These are phyloP conservation scores for Talaromyces pinophilus DNA, from an alignment of 2,329 filamentous ascomycete species.

Conservation along the genomic window DNA sequence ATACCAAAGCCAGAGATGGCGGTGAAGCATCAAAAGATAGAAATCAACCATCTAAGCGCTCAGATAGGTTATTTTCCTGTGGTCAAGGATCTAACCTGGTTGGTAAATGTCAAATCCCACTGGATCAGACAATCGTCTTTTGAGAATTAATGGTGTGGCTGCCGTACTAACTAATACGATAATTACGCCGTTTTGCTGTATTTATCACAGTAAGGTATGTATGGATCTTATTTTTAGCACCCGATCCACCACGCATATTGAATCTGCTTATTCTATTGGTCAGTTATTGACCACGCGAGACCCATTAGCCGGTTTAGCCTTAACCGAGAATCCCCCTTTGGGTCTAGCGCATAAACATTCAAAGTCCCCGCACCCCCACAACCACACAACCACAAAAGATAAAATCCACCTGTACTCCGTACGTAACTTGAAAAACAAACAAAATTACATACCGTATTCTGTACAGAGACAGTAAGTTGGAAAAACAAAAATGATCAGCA, in stretches of 20 bases:
- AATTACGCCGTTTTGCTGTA: not conserved
- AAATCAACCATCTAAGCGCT: not conserved
- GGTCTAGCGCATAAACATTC: not conserved
- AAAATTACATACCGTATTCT: not conserved
- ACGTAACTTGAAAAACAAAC: not conserved
- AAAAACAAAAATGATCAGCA: slow-evolving; percentile 8
- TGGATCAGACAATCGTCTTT: not conserved
- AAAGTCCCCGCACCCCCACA: not conserved
- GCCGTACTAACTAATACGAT: not conserved
- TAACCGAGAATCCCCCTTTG: not conserved
- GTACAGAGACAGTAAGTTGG: not conserved
- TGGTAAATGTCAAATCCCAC: not conserved
- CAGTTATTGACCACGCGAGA: slow-evolving; percentile 4
- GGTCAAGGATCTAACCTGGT: not conserved
- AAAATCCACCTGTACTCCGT: not conserved
- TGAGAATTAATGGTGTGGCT: not conserved
- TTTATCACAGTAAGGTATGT: not conserved
- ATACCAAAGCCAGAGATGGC: slow-evolving; percentile 1
- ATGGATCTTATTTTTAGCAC: slow-evolving; percentile 14
- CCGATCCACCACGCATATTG: not conserved
- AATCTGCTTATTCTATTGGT: not conserved
- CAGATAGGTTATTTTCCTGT: not conserved
- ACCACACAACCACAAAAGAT: not conserved
- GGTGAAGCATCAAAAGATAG: not conserved
- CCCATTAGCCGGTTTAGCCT: not conserved